Evolutionary conservation across 768 basidiomycete species (phyloP).

Genomic region (Russula compacta): DNA sequence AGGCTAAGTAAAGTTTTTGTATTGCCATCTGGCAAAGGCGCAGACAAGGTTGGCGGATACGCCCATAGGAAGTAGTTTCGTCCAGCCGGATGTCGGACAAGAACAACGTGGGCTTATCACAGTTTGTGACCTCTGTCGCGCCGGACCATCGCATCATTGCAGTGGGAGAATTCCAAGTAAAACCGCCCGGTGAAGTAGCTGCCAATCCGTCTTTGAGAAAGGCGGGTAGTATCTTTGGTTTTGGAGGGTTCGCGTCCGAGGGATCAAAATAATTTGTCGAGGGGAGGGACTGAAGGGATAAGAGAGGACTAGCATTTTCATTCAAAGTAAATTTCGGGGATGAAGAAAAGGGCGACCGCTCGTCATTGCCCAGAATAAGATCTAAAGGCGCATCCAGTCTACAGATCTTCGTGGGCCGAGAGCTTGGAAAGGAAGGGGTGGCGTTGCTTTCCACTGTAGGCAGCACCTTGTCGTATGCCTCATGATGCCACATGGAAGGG

Average conservation of each 20-base stretch:
- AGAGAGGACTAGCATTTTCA: background rate
- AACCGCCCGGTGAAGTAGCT: background rate
- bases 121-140: background rate
- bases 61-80: background rate
- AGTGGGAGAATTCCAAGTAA: background rate
- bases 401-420: background rate
- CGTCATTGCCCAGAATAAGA: background rate
- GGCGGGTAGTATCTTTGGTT: background rate
- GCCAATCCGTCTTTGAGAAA: background rate
- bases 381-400: background rate
- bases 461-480: constrained; percentile 22
- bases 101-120: background rate
- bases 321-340: background rate
- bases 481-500: constrained; percentile 1
- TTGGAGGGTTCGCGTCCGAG: constrained; percentile 38
- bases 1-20: background rate
- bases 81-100: background rate
- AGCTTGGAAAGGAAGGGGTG: background rate
- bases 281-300: constrained; percentile 24
- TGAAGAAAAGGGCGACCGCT: background rate
- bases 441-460: background rate
- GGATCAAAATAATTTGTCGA: constrained; percentile 36
- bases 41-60: background rate
- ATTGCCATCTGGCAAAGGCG: background rate
- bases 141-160: background rate